Evolutionary conservation across 257 asterid species (phyloP), one percentile per base, ranked within the genome.

Genomic region (Scutellaria baicalensis): DNA sequence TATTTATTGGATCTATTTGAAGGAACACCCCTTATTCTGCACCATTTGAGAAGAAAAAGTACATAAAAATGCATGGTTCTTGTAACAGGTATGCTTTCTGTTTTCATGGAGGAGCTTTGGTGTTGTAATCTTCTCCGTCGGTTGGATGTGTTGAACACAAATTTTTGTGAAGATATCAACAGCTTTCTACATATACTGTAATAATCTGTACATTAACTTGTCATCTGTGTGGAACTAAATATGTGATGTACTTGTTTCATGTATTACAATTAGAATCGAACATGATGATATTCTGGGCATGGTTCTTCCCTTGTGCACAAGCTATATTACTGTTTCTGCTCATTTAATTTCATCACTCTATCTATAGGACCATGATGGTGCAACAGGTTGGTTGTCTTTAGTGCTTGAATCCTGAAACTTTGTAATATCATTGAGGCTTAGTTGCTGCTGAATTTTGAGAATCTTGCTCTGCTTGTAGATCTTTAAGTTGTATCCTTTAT

Each of bases 1-100:
- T 86, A 89, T 79, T 77, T 94, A 69, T 83, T 86, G 83, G 93
- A 91, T 80, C 87, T 94, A n/a, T 94, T 94, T 67, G 98, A 91
- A 83, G 99, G 98, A 67, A 74, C 82, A 3, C 97, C 99, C 74
- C 93, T 84, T 66, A 77, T 86, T 68, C 79, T 94, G 82, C 96
- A 93, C 74, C 95, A 91, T 67, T 6, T 84, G 88, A 87, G 92
- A 85, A 94, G 99, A 79, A 94, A 89, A 81, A 82, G 90, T 78
- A 56, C 92, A 4, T 93, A 84, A 81, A 71, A 50, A 11, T 68
- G 76, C 78, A 71, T 80, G 80, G 64, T 73, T 44, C 39, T 40
- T 68, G 80, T 35, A 64, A 55, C 73, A 79, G 88, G 89, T 84
- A 77, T 77, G 81, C 49, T 76, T 75, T 67, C 77, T 73, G 73